phyloP scores from a whole-genome alignment of 1,284 basidiomycete genomes.

The Porodaedalea pini region DNA sequence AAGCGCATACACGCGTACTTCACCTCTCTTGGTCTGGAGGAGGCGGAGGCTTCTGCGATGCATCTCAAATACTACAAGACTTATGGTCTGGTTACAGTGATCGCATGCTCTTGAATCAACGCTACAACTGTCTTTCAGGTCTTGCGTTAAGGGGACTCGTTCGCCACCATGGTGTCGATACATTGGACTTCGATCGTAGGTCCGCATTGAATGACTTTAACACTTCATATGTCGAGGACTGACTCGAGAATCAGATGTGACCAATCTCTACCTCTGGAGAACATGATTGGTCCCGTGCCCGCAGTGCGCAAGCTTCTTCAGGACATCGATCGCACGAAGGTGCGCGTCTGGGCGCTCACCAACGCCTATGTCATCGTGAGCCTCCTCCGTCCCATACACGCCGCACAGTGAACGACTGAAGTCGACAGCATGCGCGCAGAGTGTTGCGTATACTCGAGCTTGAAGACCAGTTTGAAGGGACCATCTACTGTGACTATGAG shows the following conservation, averaged over 20 bases:
- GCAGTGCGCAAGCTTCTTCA: conserved; percentile 63
- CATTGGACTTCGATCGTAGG: conserved; percentile 80
- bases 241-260: conserved; percentile 36
- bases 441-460: conserved; percentile 75
- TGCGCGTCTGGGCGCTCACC: conserved; percentile 78
- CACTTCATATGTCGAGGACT: neutral
- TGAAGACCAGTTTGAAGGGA: conserved; percentile 72
- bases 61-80: conserved; percentile 75
- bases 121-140: conserved; percentile 27
- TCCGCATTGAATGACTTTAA: conserved; percentile 37
- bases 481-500: conserved; percentile 81
- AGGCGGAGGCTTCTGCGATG: conserved; percentile 68
- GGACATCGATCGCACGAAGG: conserved; percentile 76
- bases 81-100: conserved; percentile 43
- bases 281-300: conserved; percentile 70
- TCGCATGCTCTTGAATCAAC: neutral
- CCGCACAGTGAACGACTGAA: neutral
- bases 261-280: conserved; percentile 77
- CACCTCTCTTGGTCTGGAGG: conserved; percentile 59
- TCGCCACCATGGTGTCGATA: conserved; percentile 81
- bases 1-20: conserved; percentile 83
- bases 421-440: conserved; percentile 69
- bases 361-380: conserved; percentile 75
- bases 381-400: conserved; percentile 8
- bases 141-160: conserved; percentile 83